Evolutionary conservation across 2,329 filamentous ascomycete species (phyloP).

Genomic region (Macroventuria anomochaeta): DNA sequence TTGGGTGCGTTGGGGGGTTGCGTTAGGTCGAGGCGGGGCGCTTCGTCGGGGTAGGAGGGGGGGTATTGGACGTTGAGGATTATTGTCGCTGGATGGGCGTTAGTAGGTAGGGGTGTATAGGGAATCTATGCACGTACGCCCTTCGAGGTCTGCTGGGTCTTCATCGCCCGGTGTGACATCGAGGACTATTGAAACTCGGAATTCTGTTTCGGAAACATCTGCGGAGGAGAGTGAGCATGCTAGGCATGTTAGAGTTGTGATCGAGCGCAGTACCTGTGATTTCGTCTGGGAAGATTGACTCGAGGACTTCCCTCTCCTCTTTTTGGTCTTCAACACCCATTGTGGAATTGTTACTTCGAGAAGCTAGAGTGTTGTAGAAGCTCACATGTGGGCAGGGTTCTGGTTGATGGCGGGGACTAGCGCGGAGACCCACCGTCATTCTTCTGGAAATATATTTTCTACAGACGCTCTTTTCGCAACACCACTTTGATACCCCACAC

Average conservation of each 20-base stretch:
- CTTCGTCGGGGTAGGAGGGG: conserved; percentile 86
- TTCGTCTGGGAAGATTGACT: conserved; percentile 97
- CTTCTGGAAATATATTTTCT: conserved; percentile 4
- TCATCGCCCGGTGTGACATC: conserved; percentile 67
- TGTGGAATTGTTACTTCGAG: conserved; percentile 12
- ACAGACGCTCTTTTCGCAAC: conserved; percentile 3
- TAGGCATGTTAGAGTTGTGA: neutral
- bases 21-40: conserved; percentile 81
- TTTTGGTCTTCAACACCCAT: conserved; percentile 80
- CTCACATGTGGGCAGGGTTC: conserved; percentile 8
- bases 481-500: conserved; percentile 10
- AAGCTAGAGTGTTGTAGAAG: conserved; percentile 12
- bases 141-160: conserved; percentile 65
- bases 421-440: conserved; percentile 1
- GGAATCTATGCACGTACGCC: conserved; percentile 51
- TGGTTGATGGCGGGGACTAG: conserved; percentile 17
- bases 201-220: conserved; percentile 92
- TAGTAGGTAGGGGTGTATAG: neutral
- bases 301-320: conserved; percentile 96
- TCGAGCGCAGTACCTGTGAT: conserved; percentile 72
- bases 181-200: conserved; percentile 82
- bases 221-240: conserved; percentile 26
- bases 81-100: conserved; percentile 62
- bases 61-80: conserved; percentile 87
- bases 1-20: conserved; percentile 72